Conservation (phyloP, 257 asterid species). For the Salvia rosmarinus region DNA sequence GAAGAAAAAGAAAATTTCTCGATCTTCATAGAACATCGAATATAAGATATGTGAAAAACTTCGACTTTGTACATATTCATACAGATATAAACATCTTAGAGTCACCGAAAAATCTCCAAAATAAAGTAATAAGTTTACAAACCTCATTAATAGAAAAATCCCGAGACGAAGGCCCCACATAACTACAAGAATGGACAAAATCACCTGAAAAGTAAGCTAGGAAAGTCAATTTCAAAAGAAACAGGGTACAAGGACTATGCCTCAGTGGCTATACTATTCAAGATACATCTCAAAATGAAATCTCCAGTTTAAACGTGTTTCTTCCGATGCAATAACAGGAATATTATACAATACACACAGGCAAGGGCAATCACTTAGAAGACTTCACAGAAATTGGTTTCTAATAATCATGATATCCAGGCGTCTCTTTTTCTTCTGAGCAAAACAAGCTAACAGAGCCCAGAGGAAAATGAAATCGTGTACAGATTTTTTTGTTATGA, state of each 20-base stretch:
- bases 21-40: not conserved
- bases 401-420: constrained; percentile 1
- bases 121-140: not conserved
- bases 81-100: constrained; percentile 21
- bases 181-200: constrained; percentile 66
- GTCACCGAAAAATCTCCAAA: constrained; percentile 13
- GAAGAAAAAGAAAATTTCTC: not conserved
- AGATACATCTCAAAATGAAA: not conserved
- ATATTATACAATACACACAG: not conserved
- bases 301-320: not conserved
- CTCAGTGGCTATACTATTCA: not conserved
- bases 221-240: constrained; percentile 28
- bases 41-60: not conserved
- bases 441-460: constrained; percentile 6
- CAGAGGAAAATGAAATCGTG: not conserved
- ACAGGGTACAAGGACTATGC: not conserved
- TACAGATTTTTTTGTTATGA: not conserved
- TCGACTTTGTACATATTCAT: constrained; percentile 10
- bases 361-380: not conserved
- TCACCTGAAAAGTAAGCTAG: constrained; percentile 57
- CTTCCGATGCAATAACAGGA: not conserved
- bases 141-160: constrained; percentile 84
- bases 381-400: constrained; percentile 4
- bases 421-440: constrained; percentile 1
- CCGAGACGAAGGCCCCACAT: constrained; percentile 95